Evolutionary conservation across 176 grass and related monocot species (phyloP).

Genomic region (Carex cristatella): DNA sequence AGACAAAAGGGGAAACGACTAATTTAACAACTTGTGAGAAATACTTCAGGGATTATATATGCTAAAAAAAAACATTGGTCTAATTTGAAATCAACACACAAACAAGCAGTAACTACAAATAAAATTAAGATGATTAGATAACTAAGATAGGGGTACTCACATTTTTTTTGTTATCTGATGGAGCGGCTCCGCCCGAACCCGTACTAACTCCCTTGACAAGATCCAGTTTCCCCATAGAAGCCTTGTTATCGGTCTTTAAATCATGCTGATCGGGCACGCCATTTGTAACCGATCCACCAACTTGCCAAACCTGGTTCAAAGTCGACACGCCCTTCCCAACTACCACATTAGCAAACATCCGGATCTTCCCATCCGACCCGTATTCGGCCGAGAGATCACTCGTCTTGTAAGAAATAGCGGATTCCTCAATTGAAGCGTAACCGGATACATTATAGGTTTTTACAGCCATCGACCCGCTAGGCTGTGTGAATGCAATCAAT

Average conservation of each 20-base stretch:
- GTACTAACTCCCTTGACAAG: constrained; percentile 38
- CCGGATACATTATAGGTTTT: constrained; percentile 39
- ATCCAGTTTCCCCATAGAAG: constrained; percentile 52
- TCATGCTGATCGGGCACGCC: constrained; percentile 17
- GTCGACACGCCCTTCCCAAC: constrained; percentile 31
- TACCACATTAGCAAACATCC: constrained; percentile 45
- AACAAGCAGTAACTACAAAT: background rate
- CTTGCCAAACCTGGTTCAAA: constrained; percentile 82
- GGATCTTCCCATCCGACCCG: constrained; percentile 35
- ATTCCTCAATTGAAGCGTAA: background rate
- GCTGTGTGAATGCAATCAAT: constrained; percentile 34
- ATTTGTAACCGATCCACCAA: background rate
- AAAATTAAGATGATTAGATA: background rate
- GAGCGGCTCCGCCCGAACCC: constrained; percentile 15
- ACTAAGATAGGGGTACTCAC: constrained; percentile 33
- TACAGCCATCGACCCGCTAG: constrained; percentile 36
- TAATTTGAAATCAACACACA: background rate
- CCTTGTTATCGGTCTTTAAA: background rate
- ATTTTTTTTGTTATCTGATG: constrained; percentile 38
- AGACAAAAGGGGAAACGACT: background rate
- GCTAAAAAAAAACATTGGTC: too few relatives aligned
- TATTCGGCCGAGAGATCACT: constrained; percentile 41
- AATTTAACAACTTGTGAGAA: background rate
- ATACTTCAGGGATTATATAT: too few relatives aligned
- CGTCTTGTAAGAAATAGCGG: constrained; percentile 21